Evolutionary conservation across 768 basidiomycete genomes (phyloP).

Genomic region (Rhodotorula kratochvilovae): DNA sequence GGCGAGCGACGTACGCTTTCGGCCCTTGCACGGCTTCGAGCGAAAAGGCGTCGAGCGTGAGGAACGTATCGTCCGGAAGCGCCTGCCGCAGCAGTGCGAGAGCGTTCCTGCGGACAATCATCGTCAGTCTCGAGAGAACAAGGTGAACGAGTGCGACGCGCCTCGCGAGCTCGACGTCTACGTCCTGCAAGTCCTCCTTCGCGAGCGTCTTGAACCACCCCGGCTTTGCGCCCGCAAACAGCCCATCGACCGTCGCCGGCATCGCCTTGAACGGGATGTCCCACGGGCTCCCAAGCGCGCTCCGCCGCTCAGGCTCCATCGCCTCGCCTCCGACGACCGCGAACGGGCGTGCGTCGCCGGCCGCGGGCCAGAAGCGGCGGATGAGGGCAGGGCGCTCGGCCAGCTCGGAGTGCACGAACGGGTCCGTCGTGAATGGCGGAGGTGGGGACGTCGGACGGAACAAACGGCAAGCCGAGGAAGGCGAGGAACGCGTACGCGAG

Average conservation of each 20-base stretch:
- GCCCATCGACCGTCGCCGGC: slow-evolving; percentile 39
- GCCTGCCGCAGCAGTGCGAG: slow-evolving; percentile 39
- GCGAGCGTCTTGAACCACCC: slow-evolving; percentile 42
- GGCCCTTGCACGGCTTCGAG: slow-evolving; percentile 44
- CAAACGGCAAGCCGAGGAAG: slow-evolving; percentile 48
- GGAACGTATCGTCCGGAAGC: slow-evolving; percentile 42
- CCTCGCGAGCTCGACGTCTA: slow-evolving; percentile 41
- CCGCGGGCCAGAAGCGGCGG: slow-evolving; percentile 37
- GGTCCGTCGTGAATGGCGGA: slow-evolving; percentile 45
- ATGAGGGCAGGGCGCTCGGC: slow-evolving; percentile 24
- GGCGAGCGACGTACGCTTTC: slow-evolving; percentile 40
- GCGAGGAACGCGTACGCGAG: slow-evolving; percentile 48
- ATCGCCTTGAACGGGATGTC: slow-evolving; percentile 44
- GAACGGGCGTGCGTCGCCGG: slow-evolving; percentile 27
- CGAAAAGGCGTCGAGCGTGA: slow-evolving; percentile 46
- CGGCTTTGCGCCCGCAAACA: slow-evolving; percentile 32
- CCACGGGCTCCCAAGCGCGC: slow-evolving; percentile 40
- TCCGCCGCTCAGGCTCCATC: slow-evolving; percentile 45
- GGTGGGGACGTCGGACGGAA: slow-evolving; percentile 47
- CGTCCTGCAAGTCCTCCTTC: slow-evolving; percentile 31
- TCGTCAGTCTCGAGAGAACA: not conserved
- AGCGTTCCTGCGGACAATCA: slow-evolving; percentile 31
- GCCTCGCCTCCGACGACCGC: slow-evolving; percentile 46
- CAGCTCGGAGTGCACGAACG: slow-evolving; percentile 44
- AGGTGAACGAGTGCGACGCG: not conserved